Evolutionary conservation across 306 rosid genomes (phyloP), one percentile per base, ranked within the genome.

Genomic region (Carpinus fangiana): DNA sequence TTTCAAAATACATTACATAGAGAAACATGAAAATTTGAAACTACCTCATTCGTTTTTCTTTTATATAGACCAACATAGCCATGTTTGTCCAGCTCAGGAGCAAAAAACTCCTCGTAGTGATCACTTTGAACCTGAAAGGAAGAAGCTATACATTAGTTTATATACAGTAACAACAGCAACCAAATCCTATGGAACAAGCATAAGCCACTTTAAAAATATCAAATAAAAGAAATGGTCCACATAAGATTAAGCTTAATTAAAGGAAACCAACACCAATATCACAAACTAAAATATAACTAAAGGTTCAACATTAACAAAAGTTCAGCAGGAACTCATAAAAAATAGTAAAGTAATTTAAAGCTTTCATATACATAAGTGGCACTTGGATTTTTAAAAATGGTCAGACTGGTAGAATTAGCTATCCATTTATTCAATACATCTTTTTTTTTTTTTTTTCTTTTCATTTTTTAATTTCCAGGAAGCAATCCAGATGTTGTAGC

Each of bases 1-100:
- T 28, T 26, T 84, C 26, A 16, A 16, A 66, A 60, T 18, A 36
- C 60, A 51, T 7, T 72, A 71, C 68, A 21, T 71, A 12, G 53
- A 78, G 62, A 56, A 76, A 76, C 48, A 51, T 70, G 62, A 81
- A 64, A 54, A 43, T 59, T 65, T 70, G 72, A 84, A 66, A 68
- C 72, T 78, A 93, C 98, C 99, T 96, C 99, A 4, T 84, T 89
- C 12, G 98, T 93, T 83, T 96, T 96, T 79, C 87, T 91, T 90
- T 93, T 96, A 86, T 89, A 96, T 57, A 91, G 87, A 20, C 98
- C 98, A 78, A 89, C 82, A 76, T 93, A 96, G 36, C 99, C 98
- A 81, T 93, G 99, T 79, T 96, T 93, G 83, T 90, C 97, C 69
- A 96, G 88, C 84, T 96, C 98, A 54, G 98, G 97, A 54, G 94